These are phyloP conservation scores for Bipolaris cookei DNA, from an alignment of 2,329 filamentous ascomycete genomes.

Conservation along the genomic window DNA sequence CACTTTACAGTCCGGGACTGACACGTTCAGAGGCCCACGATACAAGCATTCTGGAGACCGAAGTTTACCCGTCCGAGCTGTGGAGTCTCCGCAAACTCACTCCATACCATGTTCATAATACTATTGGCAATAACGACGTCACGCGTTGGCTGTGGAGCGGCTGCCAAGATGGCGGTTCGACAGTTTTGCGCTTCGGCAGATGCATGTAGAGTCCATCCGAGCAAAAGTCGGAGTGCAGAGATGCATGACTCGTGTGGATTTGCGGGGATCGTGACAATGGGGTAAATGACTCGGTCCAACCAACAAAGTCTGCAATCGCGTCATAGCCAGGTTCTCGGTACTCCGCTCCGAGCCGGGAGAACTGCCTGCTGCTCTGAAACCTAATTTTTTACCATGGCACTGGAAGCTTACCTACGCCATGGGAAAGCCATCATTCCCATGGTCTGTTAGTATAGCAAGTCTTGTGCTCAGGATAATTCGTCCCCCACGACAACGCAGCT, in stretches of 20 bases:
- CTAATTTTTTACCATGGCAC: neutral
- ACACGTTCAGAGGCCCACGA: slow-evolving; percentile 1
- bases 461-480: slow-evolving; percentile 1
- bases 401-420: neutral
- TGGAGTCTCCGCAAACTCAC: slow-evolving; percentile 21
- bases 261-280: slow-evolving; percentile 6
- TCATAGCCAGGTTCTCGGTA: neutral
- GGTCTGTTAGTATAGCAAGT: neutral
- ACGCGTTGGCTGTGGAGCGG: slow-evolving; percentile 18
- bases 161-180: slow-evolving; percentile 29
- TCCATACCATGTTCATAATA: slow-evolving; percentile 24
- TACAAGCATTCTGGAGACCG: slow-evolving; percentile 19
- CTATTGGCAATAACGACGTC: slow-evolving; percentile 10
- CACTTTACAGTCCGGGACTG: neutral
- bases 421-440: neutral
- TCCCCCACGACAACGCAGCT: slow-evolving; percentile 13
- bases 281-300: slow-evolving; percentile 6
- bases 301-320: neutral
- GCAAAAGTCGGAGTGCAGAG: slow-evolving; percentile 6
- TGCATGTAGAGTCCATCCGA: slow-evolving; percentile 15
- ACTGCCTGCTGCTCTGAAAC: neutral
- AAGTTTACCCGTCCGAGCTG: slow-evolving; percentile 30
- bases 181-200: slow-evolving; percentile 25
- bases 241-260: slow-evolving; percentile 4
- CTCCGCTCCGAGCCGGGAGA: neutral